Percentiles rank a stretch among this genome's conserved stretches.
These are phyloP conservation scores for Parastagonospora avenae DNA, from an alignment of 2,329 filamentous ascomycete species.

Conservation along the genomic window DNA sequence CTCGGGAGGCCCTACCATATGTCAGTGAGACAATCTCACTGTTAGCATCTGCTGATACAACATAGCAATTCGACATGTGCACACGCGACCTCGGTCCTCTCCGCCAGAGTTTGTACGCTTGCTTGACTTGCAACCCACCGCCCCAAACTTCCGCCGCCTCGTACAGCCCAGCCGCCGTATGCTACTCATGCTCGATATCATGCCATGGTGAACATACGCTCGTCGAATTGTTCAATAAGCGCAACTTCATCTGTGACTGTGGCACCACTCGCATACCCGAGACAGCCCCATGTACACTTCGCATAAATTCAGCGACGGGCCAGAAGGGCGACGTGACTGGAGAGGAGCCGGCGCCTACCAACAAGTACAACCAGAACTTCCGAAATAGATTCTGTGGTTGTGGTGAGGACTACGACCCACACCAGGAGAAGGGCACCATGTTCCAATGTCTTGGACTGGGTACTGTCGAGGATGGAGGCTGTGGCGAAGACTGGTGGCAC, in stretches of 20 bases:
- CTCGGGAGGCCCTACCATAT: conserved; percentile 91
- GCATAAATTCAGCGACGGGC: conserved; percentile 73
- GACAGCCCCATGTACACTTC: conserved; percentile 75
- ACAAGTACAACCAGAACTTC: conserved; percentile 97
- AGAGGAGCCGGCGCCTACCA: conserved; percentile 72
- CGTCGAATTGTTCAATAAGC: conserved; percentile 94
- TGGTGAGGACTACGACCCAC: conserved; percentile 82
- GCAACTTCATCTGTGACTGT: conserved; percentile 95
- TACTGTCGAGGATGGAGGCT: conserved; percentile 79
- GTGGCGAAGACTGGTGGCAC: conserved; percentile 98
- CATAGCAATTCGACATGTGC: conserved; percentile 88
- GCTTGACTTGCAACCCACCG: conserved; percentile 88
- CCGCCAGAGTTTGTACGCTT: conserved; percentile 88
- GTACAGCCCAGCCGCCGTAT: conserved; percentile 79
- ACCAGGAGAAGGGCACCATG: conserved; percentile 94
- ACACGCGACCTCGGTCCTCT: conserved; percentile 88
- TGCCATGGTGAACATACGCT: conserved; percentile 95
- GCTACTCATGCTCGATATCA: conserved; percentile 95
- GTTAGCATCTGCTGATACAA: conserved; percentile 14
- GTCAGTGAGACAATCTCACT: conserved; percentile 58
- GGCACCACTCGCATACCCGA: conserved; percentile 80
- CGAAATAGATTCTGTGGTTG: conserved; percentile 91
- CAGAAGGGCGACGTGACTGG: conserved; percentile 77
- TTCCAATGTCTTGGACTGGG: conserved; percentile 93
- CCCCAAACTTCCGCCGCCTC: conserved; percentile 66